These are phyloP conservation scores for Herpetomonas tarakana DNA, from an alignment of 208 protist species.

Conservation along the genomic window DNA sequence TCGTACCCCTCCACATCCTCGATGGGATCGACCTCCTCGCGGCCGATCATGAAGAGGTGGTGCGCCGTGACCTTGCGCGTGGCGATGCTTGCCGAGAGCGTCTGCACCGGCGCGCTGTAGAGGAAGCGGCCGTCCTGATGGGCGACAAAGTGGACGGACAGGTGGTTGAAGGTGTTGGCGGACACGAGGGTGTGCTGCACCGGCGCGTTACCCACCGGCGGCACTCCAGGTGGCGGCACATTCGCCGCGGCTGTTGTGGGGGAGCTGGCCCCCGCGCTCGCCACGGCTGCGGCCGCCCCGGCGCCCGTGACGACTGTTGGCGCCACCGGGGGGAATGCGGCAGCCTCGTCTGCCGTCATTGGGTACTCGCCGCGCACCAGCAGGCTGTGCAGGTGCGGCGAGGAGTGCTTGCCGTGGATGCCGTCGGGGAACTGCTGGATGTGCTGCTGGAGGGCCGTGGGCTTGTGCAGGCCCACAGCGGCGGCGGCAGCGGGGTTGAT, in stretches of 20 bases:
- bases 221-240: slow-evolving; percentile 25
- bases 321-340: slow-evolving; percentile 10
- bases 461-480: neutral
- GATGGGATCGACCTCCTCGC: slow-evolving; percentile 32
- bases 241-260: slow-evolving; percentile 19
- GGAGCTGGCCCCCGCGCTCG: neutral
- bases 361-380: slow-evolving; percentile 31
- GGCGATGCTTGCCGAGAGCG: slow-evolving; percentile 49
- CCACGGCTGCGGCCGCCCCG: neutral
- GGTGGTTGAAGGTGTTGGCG: slow-evolving; percentile 78
- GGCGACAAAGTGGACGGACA: slow-evolving; percentile 58
- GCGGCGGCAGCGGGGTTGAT: slow-evolving; percentile 4
- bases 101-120: slow-evolving; percentile 57
- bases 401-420: slow-evolving; percentile 58
- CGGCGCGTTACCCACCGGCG: slow-evolving; percentile 27
- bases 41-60: slow-evolving; percentile 48
- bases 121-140: slow-evolving; percentile 69
- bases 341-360: slow-evolving; percentile 13
- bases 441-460: slow-evolving; percentile 26
- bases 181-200: slow-evolving; percentile 72
- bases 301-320: neutral
- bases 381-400: slow-evolving; percentile 39
- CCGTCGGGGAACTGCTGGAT: slow-evolving; percentile 61
- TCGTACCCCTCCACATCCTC: slow-evolving; percentile 7
- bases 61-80: slow-evolving; percentile 79